These are phyloP conservation scores for Rheum nobile DNA, from an alignment of 148 eudicot species.

Conservation along the genomic window DNA sequence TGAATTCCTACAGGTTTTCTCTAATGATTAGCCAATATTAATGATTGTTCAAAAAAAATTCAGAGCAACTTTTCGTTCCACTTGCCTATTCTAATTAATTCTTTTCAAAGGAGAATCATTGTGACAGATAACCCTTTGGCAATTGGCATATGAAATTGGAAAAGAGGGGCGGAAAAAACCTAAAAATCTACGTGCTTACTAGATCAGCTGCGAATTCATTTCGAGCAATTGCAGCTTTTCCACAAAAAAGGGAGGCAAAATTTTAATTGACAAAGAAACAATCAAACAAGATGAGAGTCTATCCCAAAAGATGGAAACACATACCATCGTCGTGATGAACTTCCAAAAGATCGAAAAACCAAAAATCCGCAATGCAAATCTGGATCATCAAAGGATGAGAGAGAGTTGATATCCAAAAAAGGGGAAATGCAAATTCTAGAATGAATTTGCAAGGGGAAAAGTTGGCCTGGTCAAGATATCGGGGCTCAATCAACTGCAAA, in stretches of 20 bases:
- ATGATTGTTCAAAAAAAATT: neutral
- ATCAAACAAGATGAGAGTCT: slow-evolving; percentile 7
- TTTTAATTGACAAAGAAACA: neutral
- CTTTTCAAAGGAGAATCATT: neutral
- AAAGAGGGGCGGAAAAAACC: neutral
- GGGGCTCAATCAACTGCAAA: neutral
- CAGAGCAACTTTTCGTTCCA: neutral
- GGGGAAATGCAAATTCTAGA: neutral
- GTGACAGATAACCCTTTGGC: neutral
- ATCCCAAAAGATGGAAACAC: slow-evolving; percentile 21
- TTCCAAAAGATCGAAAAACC: slow-evolving; percentile 20
- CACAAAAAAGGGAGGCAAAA: neutral
- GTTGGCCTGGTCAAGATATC: neutral
- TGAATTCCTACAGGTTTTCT: neutral
- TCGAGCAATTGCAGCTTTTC: neutral
- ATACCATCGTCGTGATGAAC: slow-evolving; percentile 27
- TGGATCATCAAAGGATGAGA: neutral
- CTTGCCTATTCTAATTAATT: neutral
- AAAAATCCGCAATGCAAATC: neutral
- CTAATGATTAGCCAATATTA: neutral
- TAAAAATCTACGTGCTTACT: neutral
- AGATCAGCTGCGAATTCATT: neutral
- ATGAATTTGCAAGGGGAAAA: neutral
- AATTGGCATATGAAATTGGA: neutral
- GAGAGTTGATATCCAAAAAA: neutral